Evolutionary conservation across 2,329 filamentous ascomycete species (phyloP).

Genomic region (Pseudocercospora fijiensis): DNA sequence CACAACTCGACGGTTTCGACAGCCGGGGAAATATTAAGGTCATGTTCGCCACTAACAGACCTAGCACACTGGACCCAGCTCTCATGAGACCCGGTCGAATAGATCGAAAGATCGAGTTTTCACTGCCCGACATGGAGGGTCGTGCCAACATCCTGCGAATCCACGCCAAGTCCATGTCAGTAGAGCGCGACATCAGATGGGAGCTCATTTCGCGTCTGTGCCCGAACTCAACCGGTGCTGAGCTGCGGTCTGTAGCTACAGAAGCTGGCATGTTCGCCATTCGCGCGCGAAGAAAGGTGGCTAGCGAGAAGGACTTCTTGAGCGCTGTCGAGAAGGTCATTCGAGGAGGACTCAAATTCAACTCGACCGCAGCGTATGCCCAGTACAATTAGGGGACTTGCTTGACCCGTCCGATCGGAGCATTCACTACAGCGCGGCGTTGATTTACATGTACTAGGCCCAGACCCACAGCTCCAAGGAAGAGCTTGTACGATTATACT

Average conservation of each 20-base stretch:
- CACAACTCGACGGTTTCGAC: slow-evolving; percentile 94
- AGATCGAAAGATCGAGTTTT: slow-evolving; percentile 98
- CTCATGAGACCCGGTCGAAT: slow-evolving; percentile 97
- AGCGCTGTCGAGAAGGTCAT: slow-evolving; percentile 99
- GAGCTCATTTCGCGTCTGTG: slow-evolving; percentile 96
- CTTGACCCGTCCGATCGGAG: not conserved
- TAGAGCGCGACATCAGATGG: slow-evolving; percentile 98
- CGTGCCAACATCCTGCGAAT: slow-evolving; percentile 97
- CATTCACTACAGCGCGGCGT: slow-evolving; percentile 22
- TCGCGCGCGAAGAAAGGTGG: slow-evolving; percentile 89
- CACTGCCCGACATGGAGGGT: slow-evolving; percentile 92
- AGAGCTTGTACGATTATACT: slow-evolving; percentile 25
- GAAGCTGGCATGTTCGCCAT: slow-evolving; percentile 99
- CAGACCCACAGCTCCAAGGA: slow-evolving; percentile 16
- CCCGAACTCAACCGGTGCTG: slow-evolving; percentile 94
- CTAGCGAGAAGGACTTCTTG: slow-evolving; percentile 97
- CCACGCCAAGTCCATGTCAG: slow-evolving; percentile 99
- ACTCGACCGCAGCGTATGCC: slow-evolving; percentile 96
- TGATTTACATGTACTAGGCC: slow-evolving; percentile 17
- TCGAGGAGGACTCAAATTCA: slow-evolving; percentile 99
- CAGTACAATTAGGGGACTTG: slow-evolving; percentile 80
- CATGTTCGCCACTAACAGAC: slow-evolving; percentile 98
- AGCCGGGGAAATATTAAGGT: slow-evolving; percentile 98
- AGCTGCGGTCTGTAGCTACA: slow-evolving; percentile 92
- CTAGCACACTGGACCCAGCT: slow-evolving; percentile 92